Base-by-base conservation (phyloP, 208 protist species). In the Crithidia mellificae region DNA sequence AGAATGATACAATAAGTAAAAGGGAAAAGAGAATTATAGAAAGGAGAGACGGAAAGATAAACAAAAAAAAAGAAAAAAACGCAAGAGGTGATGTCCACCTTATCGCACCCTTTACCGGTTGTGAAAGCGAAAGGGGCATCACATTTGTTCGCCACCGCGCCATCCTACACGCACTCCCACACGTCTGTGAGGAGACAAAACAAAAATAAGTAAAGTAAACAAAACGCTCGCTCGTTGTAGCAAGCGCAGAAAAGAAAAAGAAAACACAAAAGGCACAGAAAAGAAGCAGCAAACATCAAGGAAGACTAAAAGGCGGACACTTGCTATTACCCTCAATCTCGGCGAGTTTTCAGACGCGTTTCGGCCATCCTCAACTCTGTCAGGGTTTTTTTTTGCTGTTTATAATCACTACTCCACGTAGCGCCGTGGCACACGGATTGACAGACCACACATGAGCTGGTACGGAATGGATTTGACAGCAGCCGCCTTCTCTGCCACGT, bases 391-490 rank as follows among this genome's bases (percentile, higher is more conserved):
- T n/a, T n/a, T n/a, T n/a, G n/a, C n/a, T n/a, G n/a, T 38, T 11
- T 38, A 5, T 38, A 11, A 38, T 12, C 5, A 38, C 69, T 67
- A 63, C 53, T 82, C 47, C 30, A 80, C 62, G 30, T 85, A 84
- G 24, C 63, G 51, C 27, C 76, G 72, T 15, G 77, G 80, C 4
- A 89, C 72, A 20, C 80, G 78, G 12, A 57, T 73, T 8, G 78
- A 78, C 50, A 85, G 41, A 9, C 56, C 76, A 43, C 74, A 81
- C 73, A 78, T 89, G 50, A 84, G 73, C 62, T 85, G 68, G 51
- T 89, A 84, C 14, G 79, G 59, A 54, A 89, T 81, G 3, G 79
- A 69, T 47, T 77, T 73, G 22, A 81, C 76, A 2, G 50, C 47
- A 8, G n/a, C 50, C n/a, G 83, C 80, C 71, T 83, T 79, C 44